Conservation (phyloP, 2,329 filamentous ascomycete species). For the Fusarium falciforme region DNA sequence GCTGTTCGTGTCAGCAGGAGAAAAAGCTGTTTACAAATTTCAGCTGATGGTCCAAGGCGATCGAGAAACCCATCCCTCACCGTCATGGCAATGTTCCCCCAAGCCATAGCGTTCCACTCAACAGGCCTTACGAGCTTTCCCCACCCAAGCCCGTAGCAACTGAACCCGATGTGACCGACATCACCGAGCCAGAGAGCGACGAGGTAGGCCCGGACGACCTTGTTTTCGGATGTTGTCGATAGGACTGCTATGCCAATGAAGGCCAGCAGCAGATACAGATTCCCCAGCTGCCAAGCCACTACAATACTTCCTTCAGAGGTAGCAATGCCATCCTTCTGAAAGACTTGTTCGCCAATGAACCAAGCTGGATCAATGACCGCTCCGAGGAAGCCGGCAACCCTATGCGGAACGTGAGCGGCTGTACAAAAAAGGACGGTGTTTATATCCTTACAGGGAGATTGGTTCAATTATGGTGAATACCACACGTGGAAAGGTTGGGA, state of each 20-base stretch:
- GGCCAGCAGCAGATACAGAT: conserved; percentile 74
- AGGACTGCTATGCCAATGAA: conserved; percentile 73
- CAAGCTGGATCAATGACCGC: conserved; percentile 67
- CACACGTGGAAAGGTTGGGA: conserved; percentile 72
- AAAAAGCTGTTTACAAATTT: conserved; percentile 54
- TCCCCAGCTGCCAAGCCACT: conserved; percentile 76
- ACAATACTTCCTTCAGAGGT: conserved; percentile 62
- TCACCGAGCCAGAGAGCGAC: conserved; percentile 74
- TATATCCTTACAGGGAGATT: conserved; percentile 69
- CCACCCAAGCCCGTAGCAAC: conserved; percentile 67
- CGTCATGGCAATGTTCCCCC: conserved; percentile 78
- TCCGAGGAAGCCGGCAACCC: conserved; percentile 68
- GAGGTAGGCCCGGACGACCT: conserved; percentile 75
- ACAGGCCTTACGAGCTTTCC: conserved; percentile 63
- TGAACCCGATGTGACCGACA: conserved; percentile 74
- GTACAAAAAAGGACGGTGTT: neutral
- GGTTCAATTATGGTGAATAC: conserved; percentile 78
- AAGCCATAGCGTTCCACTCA: conserved; percentile 77
- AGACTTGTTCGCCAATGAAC: conserved; percentile 74
- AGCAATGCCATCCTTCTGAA: conserved; percentile 49
- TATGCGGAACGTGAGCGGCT: conserved; percentile 46
- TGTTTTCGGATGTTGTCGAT: conserved; percentile 72
- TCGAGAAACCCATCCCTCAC: conserved; percentile 51
- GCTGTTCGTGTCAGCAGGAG: conserved; percentile 66
- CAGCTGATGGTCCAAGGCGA: neutral